These are phyloP conservation scores for Eimeria falciformis DNA, from an alignment of 169 alveolate species.

Conservation along the genomic window DNA sequence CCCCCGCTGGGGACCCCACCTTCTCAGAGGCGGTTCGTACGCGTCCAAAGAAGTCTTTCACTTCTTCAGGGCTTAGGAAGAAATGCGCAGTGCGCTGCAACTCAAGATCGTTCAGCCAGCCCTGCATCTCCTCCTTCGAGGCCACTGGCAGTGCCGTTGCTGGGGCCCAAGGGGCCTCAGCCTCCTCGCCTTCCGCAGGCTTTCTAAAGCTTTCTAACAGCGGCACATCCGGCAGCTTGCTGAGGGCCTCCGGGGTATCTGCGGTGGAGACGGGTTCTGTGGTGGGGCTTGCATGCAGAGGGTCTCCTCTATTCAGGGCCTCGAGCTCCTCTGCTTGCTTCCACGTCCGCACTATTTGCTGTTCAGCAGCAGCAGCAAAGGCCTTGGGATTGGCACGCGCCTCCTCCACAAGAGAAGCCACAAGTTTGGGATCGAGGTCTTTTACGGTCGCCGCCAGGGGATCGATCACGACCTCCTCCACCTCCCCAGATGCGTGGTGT, in stretches of 20 bases:
- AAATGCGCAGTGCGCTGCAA: neutral
- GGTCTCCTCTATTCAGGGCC: neutral
- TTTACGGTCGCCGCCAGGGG: neutral
- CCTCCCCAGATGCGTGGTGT: neutral
- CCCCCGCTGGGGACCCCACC: neutral
- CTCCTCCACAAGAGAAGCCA: neutral
- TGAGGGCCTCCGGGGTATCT: neutral
- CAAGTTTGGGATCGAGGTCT: neutral
- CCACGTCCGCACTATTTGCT: neutral
- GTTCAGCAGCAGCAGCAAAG: neutral
- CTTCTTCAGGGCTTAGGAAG: neutral
- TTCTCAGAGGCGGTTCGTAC: neutral
- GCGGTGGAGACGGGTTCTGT: neutral
- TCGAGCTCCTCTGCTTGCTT: neutral
- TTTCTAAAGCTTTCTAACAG: neutral
- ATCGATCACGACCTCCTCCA: neutral
- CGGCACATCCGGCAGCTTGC: neutral
- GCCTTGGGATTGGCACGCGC: conserved; percentile 4
- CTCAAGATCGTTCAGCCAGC: neutral
- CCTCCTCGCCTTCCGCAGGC: neutral
- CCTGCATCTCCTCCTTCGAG: neutral
- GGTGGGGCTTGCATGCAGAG: neutral
- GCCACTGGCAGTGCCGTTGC: neutral
- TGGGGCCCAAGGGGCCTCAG: neutral
- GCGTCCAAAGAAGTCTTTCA: neutral